Evolutionary conservation across 1,284 basidiomycete species (phyloP), one percentile per base, ranked within the genome.

Genomic region (Hortiboletus rubellus): DNA sequence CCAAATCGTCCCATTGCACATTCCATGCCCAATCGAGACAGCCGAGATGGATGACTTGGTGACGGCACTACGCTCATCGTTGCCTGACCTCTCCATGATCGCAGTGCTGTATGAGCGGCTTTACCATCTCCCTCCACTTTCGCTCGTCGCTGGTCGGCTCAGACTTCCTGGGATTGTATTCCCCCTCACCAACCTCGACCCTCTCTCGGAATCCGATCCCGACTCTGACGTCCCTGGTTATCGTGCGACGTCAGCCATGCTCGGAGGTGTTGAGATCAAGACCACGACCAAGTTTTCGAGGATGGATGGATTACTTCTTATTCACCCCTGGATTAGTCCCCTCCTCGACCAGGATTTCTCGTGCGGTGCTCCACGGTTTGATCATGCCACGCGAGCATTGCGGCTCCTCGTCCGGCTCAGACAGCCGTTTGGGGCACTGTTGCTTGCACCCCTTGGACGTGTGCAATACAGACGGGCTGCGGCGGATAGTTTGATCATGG

Each of bases 81-180:
- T 46, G 1, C 17, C 48, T 3, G 61, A 65, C 22, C 33, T 18
- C 17, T 33, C 57, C 3, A 5, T 34, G 1, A 41, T 30, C 1
- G 18, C 18, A 4, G 34, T 0, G 1, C 10, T 62, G 5, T 46
- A 54, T 11, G 9, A 34, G 3, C 50, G 27, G 0, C 45, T 62
- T 15, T 5, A 41, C 18, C 38, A 44, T 18, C 45, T 47, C 4
- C 24, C 59, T 9, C 42, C 59, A 2, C 40, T 4, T 3, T 58
- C 12, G 7, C 34, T 18, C 5, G 18, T 37, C 8, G 52, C 61
- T 4, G 36, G 50, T 34, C 50, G 50, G 31, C 41, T 61, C 2
- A 22, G 45, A 4, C 50, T 65, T 10, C 40, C 63, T 1, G 60
- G 55, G 3, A 42, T 65, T 10, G 30, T 52, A 4, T 63, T 52